Evolutionary conservation across 108 stramenopile genomes (phyloP).

Genomic region (Cyclotella cryptica): DNA sequence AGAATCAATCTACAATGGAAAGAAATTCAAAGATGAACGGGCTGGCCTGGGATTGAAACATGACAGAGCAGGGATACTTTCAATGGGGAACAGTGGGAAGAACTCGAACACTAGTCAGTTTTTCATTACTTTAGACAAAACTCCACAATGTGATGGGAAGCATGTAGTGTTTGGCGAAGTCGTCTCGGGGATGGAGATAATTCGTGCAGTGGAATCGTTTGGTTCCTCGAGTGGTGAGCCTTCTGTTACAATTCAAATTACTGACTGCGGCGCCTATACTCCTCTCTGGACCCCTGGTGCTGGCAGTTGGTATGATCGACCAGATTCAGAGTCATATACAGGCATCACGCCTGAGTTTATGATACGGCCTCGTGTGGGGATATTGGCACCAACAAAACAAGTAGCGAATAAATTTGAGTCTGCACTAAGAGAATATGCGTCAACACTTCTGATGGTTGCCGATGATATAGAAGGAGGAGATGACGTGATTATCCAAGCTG

Average conservation of each 20-base stretch:
- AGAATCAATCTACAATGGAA: conserved; percentile 89
- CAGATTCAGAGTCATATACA: conserved; percentile 73
- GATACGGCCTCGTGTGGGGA: conserved; percentile 70
- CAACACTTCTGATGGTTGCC: conserved; percentile 30
- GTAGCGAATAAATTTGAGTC: conserved; percentile 58
- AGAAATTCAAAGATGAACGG: conserved; percentile 94
- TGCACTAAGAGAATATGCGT: conserved; percentile 54
- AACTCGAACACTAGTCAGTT: conserved; percentile 95
- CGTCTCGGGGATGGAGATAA: conserved; percentile 77
- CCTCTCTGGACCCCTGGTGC: conserved; percentile 63
- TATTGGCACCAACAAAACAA: conserved; percentile 64
- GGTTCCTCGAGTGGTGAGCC: conserved; percentile 53
- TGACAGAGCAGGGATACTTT: conserved; percentile 77
- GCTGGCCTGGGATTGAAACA: conserved; percentile 86
- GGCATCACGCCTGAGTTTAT: conserved; percentile 79
- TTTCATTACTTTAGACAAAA: conserved; percentile 83
- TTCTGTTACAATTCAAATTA: conserved; percentile 60
- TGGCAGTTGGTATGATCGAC: conserved; percentile 86
- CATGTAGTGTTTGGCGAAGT: conserved; percentile 95
- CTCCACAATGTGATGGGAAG: conserved; percentile 93
- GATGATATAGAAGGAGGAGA: conserved; percentile 36
- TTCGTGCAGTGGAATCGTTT: conserved; percentile 71
- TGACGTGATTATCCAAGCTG: conserved; percentile 13
- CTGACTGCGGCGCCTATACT: conserved; percentile 77
- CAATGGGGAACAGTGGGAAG: conserved; percentile 96